Percentiles rank a stretch among this genome's conserved stretches.
phyloP scores from a whole-genome alignment of 768 basidiomycete species.

The Lentinula edodes region DNA sequence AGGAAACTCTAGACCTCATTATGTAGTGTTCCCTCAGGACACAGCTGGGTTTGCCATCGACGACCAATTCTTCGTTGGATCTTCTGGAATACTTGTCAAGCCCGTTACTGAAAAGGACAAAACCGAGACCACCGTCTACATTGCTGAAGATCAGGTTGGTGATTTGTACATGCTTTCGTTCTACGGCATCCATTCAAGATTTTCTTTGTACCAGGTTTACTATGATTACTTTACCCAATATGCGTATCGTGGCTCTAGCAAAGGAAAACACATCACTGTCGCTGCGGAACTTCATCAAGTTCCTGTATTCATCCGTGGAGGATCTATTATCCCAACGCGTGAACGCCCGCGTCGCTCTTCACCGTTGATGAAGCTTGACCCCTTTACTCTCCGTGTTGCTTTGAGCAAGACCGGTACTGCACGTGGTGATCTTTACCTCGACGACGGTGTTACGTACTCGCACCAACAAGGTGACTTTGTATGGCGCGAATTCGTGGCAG shows the following conservation, averaged over 20 bases:
- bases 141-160: conserved; percentile 77
- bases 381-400: conserved; percentile 86
- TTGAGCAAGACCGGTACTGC: conserved; percentile 58
- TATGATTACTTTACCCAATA: conserved; percentile 85
- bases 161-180: not conserved
- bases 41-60: conserved; percentile 81
- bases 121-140: conserved; percentile 68
- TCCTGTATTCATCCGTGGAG: conserved; percentile 86
- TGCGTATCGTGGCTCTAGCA: conserved; percentile 59
- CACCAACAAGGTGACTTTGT: conserved; percentile 75
- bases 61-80: conserved; percentile 91
- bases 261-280: conserved; percentile 69
- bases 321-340: conserved; percentile 83
- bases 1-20: conserved; percentile 71
- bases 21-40: conserved; percentile 89
- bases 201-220: conserved; percentile 57
- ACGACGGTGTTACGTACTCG: conserved; percentile 84
- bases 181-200: not conserved
- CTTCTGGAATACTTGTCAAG: conserved; percentile 85
- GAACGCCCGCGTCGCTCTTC: conserved; percentile 85
- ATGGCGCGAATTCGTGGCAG: conserved; percentile 73
- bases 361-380: conserved; percentile 83
- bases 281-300: conserved; percentile 73
- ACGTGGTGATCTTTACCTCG: conserved; percentile 85
- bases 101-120: conserved; percentile 77